Evolutionary conservation across 148 eudicot genomes (phyloP), one percentile per base, ranked within the genome.

Genomic region (Diospyros lotus): DNA sequence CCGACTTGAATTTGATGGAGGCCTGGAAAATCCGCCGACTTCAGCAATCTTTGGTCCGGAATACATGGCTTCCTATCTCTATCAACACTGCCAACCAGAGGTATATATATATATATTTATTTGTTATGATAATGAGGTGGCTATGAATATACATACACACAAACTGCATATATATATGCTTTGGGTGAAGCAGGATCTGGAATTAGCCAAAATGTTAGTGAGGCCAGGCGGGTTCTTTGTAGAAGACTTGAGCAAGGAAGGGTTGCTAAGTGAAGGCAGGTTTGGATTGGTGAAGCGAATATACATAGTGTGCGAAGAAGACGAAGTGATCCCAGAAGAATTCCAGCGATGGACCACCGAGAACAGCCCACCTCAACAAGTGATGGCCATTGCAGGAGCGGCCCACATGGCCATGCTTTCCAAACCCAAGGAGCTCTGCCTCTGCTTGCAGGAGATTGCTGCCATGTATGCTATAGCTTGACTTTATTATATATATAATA

Each of bases 351-450:
- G 79, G 82, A 73, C 72, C 58, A 80, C 75, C 38, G 40, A 78
- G n/a, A 64, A 43, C 2, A 78, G 75, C 55, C 68, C 68, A 42
- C 75, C 78, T 3, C 42, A 75, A 46, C 64, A 68, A 61, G 84
- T 77, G 28, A 64, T 59, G 70, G 18, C 52, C 59, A 72, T 81
- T 8, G 53, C 72, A 10, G 66, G 41, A 6, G 84, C 86, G 61
- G 84, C 63, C 9, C 82, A 84, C 46, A 80, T 80, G 86, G 72
- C 53, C 38, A 84, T 80, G 86, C 50, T 80, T 1, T 83, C 83
- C 11, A 74, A 58, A 14, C 74, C 86, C 38, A 70, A 48, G 18
- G 62, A 74, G n/a, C 71, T 83, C 7, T 64, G 64, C 61, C 40
- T 58, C 13, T 70, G 56, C 42, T 67, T 80, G 61, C 28, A 73